Base-by-base conservation (phyloP, 169 alveolate species). In the Eimeria falciformis region DNA sequence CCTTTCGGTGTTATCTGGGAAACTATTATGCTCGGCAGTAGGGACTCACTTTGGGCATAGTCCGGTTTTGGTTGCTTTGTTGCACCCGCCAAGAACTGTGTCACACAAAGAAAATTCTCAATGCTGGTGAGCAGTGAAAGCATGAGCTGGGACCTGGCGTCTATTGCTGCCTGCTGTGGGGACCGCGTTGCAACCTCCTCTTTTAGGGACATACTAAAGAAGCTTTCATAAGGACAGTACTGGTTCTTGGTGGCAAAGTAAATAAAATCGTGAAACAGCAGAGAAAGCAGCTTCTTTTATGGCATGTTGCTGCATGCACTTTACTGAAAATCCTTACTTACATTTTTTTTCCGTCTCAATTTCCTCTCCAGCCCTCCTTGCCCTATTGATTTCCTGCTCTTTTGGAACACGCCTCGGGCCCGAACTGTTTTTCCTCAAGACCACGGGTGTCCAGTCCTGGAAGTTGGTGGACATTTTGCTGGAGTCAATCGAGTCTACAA, bases 381-480 rank as follows among this genome's bases (percentile, higher is more conserved):
- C 95, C 40, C 56, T 73, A 69, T 94, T 94, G 69, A 94, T 90
- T 73, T 79, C 96, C 82, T 90, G 89, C 45, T 93, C 94, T 25
- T 93, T 91, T 25, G 77, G 29, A 40, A 92, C 85, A 85, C 92
- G 90, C 47, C 55, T 58, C 75, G 56, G 82, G 62, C 95, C 94
- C 0, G 94, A 93, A 7, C 86, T 92, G 21, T 90, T 65, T 81
- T 94, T 94, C 75, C 85, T 75, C 93, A 93, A 91, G 14, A 82
- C 88, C 53, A 91, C 94, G 5, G 93, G 91, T n/a, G 79, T 90
- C 95, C 95, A 94, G 69, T 94, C 94, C 53, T 94, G 95, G 65
- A 56, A 69, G 29, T 29, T 21, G 79, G 68, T 46, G 6, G 93
- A 73, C 93, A 87, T 87, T 58, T 73, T 71, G 46, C 23, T 4